Base-by-base conservation (phyloP, 1,284 basidiomycete species). In the Moniliella sp. region DNA sequence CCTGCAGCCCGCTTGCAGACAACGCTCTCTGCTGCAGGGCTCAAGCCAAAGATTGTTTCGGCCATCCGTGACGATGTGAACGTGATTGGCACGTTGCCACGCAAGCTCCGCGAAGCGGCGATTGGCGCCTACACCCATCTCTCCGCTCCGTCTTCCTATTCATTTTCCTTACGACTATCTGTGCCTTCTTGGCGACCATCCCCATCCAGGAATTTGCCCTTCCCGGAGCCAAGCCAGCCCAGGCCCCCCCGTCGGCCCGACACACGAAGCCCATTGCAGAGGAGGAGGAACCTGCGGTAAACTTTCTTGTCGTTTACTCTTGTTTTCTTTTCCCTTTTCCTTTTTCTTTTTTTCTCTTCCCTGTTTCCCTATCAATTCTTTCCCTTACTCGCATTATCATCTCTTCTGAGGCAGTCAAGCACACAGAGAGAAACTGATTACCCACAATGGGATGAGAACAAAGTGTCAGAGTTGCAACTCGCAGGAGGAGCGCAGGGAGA, bases 81-180 rank as follows among this genome's bases (percentile, higher is more conserved):
- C 16, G 40, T 46, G 31, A 56, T 62, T 52, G 26, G 31, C 18
- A 34, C 35, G 16, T 31, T 50, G 15, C 40, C 45, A 18, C 25
- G 23, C 16, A 5, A 18, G 15, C 15, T 33, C 28, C 18, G 33
- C 35, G 32, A 42, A 14, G 46, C 42, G 15, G 61, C 61, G 4
- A 55, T 62, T 25, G 46, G 40, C 14, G 57, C 61, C 1, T 62
- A 62, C 43, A 43, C 58, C 33, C 30, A 27, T 48, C 58, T 34
- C 57, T 63, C 50, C 54, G 51, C 33, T 45, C 40, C 25, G 61
- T 63, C 33, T 63, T 62, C 36, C 45, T 63, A 29, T 47, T 46
- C 15, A 54, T 57, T 18, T 46, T 53, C 14, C 42, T 40, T 16
- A 50, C 59, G 8, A 61, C 50, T 13, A 28, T 52, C 18, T 12